Base-by-base conservation (phyloP, 805 yeast genomes). In the Blastobotrys mokoenaii region DNA sequence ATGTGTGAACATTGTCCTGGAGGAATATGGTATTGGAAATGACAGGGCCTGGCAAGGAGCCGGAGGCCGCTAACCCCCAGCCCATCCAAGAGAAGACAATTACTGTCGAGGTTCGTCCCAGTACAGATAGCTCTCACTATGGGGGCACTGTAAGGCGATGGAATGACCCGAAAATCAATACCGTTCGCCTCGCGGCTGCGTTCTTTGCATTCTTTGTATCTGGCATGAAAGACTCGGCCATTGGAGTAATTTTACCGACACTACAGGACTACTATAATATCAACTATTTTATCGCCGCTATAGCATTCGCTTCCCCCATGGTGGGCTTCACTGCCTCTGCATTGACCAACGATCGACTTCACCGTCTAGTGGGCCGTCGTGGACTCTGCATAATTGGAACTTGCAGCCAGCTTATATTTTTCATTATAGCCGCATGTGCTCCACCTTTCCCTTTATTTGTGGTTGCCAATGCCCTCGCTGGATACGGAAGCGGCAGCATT, bases 311-410 rank as follows among this genome's bases (percentile, higher is more conserved):
- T 17, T 67, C 74, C 10, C 72, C 74, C 22, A 72, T 77, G 16
- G 17, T 68, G 1, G 86, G 87, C 0, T 80, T 80, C 57, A 64
- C 77, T 18, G 43, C 62, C 1, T 68, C 79, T 58, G 82, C 84
- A 2, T 49, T 79, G 2, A 44, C 66, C 10, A 77, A 72, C 50
- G 76, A 73, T 29, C 46, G 34, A 1, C 45, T 70, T 2, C 80
- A 74, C 55, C 47, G 58, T 7, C 40, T 40, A 4, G 41, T 73
- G 9, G 87, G 87, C 0, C 56, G 79, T 12, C 54, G 64, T 45
- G 79, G 80, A 0, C 67, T 74, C 0, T 55, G 70, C 10, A 42
- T 63, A 0, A 4, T 66, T 6, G 76, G 76, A 0, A 44, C 62
- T 2, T 20, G 50, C 2, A 52, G 61, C 18, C 66, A 74, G 60